These are phyloP conservation scores for Artemisia argyi DNA, from an alignment of 129 eudicot genomes.

Conservation along the genomic window DNA sequence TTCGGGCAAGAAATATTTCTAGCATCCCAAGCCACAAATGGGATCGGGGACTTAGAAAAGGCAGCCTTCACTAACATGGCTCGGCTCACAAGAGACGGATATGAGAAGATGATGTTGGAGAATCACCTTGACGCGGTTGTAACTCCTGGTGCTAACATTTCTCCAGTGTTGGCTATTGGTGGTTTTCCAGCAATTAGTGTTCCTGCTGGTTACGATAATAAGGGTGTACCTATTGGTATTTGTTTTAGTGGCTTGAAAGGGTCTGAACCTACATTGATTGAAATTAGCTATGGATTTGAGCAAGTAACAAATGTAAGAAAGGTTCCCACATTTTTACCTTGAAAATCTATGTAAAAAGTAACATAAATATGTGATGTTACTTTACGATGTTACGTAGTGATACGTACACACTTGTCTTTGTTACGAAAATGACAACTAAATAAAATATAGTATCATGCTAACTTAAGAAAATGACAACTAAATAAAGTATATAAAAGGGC, in stretches of 20 bases:
- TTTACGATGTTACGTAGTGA: too few species aligned
- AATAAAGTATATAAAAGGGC: neutral
- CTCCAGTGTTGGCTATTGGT: constrained; percentile 60
- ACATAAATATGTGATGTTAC: neutral
- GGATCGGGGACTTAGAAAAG: constrained; percentile 43
- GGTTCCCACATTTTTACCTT: neutral
- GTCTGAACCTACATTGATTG: constrained; percentile 59
- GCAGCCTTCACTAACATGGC: constrained; percentile 41
- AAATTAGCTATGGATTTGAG: constrained; percentile 67
- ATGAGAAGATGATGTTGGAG: constrained; percentile 52
- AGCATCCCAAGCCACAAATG: constrained; percentile 58
- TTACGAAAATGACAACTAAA: too few species aligned
- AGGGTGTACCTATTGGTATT: constrained; percentile 68
- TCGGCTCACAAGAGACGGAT: constrained; percentile 42
- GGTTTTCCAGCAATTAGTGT: constrained; percentile 84
- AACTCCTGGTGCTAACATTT: constrained; percentile 37
- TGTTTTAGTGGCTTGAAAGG: constrained; percentile 62
- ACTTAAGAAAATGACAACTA: neutral
- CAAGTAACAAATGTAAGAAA: constrained; percentile 28
- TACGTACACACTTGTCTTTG: too few species aligned
- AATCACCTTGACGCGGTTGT: constrained; percentile 64
- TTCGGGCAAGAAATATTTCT: constrained; percentile 62
- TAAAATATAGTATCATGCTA: too few species aligned
- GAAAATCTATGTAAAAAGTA: neutral
- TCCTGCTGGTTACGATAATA: constrained; percentile 59